phyloP scores from a whole-genome alignment of 306 rosid species.

The Prosopis cineraria region DNA sequence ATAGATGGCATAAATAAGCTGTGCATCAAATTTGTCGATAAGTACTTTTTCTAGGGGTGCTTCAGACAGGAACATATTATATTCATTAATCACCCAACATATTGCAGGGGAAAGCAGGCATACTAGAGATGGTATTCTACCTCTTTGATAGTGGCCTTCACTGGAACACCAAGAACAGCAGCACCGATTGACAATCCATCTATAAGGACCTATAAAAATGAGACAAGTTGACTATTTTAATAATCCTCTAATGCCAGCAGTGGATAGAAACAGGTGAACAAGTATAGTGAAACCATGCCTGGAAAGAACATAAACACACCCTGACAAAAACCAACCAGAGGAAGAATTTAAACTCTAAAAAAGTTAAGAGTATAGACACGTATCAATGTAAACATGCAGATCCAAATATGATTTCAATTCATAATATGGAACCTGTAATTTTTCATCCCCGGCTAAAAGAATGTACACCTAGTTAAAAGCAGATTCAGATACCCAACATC shows the following conservation, averaged over 20 bases:
- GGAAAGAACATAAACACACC: slow-evolving; percentile 4
- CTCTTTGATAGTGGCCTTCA: slow-evolving; percentile 97
- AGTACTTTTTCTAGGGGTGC: background rate
- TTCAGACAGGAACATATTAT: background rate
- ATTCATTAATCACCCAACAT: slow-evolving; percentile 17
- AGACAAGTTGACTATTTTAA: slow-evolving; percentile 28
- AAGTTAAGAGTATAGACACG: background rate
- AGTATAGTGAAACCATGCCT: background rate
- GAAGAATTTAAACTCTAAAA: slow-evolving; percentile 5
- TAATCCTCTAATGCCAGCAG: slow-evolving; percentile 9
- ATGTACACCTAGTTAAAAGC: background rate
- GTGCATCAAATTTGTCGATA: background rate
- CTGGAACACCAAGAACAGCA: slow-evolving; percentile 95
- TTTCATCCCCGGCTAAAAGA: background rate
- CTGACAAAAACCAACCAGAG: background rate
- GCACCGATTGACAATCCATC: slow-evolving; percentile 89
- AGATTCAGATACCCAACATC: background rate
- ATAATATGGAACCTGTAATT: background rate
- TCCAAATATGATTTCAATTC: slow-evolving; percentile 17
- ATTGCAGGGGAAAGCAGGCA: background rate
- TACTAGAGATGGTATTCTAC: slow-evolving; percentile 31
- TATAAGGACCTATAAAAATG: slow-evolving; percentile 67
- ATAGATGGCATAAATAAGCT: background rate
- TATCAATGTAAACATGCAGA: background rate
- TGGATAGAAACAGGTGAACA: background rate